Evolutionary conservation across 2,329 filamentous ascomycete genomes (phyloP).

Genomic region (Taxawa tesnikishii): DNA sequence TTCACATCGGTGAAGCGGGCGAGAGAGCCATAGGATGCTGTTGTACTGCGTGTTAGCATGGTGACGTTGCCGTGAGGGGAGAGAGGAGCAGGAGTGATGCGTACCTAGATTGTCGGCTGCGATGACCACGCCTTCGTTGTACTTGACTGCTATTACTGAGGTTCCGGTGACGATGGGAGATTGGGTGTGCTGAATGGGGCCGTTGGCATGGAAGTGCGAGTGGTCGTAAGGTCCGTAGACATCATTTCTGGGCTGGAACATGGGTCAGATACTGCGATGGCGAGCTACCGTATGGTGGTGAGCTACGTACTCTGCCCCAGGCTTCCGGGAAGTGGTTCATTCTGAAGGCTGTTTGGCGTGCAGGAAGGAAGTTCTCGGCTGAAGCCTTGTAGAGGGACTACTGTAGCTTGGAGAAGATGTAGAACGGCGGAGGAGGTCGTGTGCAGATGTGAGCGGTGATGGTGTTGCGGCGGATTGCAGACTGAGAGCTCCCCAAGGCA

Average conservation of each 20-base stretch:
- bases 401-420: too few species aligned
- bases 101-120: constrained; percentile 91
- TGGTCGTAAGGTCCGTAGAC: constrained; percentile 88
- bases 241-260: constrained; percentile 77
- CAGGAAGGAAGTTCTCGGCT: neutral
- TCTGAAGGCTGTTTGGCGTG: constrained; percentile 12
- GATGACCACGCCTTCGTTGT: constrained; percentile 90
- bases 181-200: constrained; percentile 76
- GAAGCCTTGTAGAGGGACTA: too few species aligned
- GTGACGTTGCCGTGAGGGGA: too few species aligned
- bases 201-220: constrained; percentile 59
- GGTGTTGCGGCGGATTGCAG: constrained; percentile 1
- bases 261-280: constrained; percentile 22
- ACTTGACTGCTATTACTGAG: constrained; percentile 90
- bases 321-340: constrained; percentile 57
- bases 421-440: neutral
- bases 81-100: constrained; percentile 13
- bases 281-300: constrained; percentile 15
- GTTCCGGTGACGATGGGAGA: constrained; percentile 91
- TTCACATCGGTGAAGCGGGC: constrained; percentile 96
- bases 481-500: too few species aligned
- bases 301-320: constrained; percentile 47
- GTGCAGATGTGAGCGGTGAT: constrained; percentile 1
- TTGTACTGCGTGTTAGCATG: too few species aligned
- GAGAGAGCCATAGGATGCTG: constrained; percentile 90